Base-by-base conservation (phyloP, 768 basidiomycete genomes). In the Galerina marginata region DNA sequence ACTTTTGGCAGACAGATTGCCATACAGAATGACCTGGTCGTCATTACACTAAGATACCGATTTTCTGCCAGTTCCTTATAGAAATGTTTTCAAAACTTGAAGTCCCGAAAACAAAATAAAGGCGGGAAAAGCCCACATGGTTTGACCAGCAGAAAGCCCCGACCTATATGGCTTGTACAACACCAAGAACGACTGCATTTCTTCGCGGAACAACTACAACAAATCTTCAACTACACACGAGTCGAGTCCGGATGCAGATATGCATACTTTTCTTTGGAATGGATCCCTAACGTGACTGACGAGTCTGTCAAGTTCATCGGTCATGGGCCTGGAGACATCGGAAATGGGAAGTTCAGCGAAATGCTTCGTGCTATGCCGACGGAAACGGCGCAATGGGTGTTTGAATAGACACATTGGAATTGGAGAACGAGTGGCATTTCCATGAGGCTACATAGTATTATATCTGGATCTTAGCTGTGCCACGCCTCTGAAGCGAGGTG, bases 101-200 rank as follows among this genome's bases (percentile, higher is more conserved):
- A 20, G 20, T 20, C 20, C 20, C 20, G 20, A 20, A 20, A 20
- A 20, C 20, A 20, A 20, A 20, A 2, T 1, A 20, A 20, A 20
- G 20, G 20, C 20, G 20, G 20, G 20, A 20, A 20, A 20, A 20
- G 76, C 86, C 64, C 63, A 93, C 93, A 93, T 79, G 71, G 85
- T 84, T 64, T 90, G 82, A 59, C 79, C 84, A 72, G 85, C 82
- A 44, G 88, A 86, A 62, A 85, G 85, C 70, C 92, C 89, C 16
- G 83, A 78, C 60, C 89, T 81, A 78, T 92, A 95, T 58, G 92
- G 87, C 71, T 86, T 90, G 76, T 92, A 92, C 57, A 96, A 84
- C 66, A 85, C 80, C 77, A 92, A 90, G 80, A 94, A 95, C 49
- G 86, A 83, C 67, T 89, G 84, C 92, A 95, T 93, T 78, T 95